phyloP scores from a whole-genome alignment of 2,329 filamentous ascomycete genomes.

The Cladophialophora immunda region DNA sequence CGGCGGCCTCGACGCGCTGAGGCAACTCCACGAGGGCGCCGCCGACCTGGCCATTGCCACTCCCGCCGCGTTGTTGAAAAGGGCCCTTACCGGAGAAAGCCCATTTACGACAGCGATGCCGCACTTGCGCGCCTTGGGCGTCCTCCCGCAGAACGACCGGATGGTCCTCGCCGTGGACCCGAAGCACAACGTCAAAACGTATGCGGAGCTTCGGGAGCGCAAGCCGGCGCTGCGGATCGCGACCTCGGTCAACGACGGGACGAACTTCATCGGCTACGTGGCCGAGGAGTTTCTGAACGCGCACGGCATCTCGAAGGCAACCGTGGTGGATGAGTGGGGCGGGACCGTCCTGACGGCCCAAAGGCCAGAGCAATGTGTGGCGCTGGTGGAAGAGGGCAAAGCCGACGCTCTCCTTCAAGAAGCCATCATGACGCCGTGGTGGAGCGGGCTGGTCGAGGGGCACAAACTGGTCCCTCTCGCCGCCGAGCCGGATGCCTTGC shows the following conservation, averaged over 20 bases:
- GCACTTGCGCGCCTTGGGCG: constrained; percentile 24
- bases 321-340: constrained; percentile 22
- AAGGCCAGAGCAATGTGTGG: constrained; percentile 28
- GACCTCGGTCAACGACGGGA: constrained; percentile 27
- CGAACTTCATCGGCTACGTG: constrained; percentile 29
- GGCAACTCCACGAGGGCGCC: constrained; percentile 23
- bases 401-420: constrained; percentile 30
- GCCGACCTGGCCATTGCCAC: constrained; percentile 23
- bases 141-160: constrained; percentile 29
- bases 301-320: constrained; percentile 26
- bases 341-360: constrained; percentile 20
- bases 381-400: constrained; percentile 27
- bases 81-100: constrained; percentile 14
- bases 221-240: constrained; percentile 22
- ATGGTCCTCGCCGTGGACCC: constrained; percentile 28
- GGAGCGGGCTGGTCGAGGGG: constrained; percentile 24
- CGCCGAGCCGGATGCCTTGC: constrained; percentile 19
- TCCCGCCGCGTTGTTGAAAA: constrained; percentile 21
- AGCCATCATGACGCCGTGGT: constrained; percentile 33
- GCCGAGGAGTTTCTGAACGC: constrained; percentile 27
- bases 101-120: constrained; percentile 24
- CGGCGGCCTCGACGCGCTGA: constrained; percentile 25
- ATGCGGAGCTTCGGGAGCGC: constrained; percentile 22
- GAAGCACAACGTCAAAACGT: constrained; percentile 23
- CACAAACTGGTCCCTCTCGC: constrained; percentile 20